phyloP scores from a whole-genome alignment of 129 eudicot genomes.

The Tanacetum coccineum region DNA sequence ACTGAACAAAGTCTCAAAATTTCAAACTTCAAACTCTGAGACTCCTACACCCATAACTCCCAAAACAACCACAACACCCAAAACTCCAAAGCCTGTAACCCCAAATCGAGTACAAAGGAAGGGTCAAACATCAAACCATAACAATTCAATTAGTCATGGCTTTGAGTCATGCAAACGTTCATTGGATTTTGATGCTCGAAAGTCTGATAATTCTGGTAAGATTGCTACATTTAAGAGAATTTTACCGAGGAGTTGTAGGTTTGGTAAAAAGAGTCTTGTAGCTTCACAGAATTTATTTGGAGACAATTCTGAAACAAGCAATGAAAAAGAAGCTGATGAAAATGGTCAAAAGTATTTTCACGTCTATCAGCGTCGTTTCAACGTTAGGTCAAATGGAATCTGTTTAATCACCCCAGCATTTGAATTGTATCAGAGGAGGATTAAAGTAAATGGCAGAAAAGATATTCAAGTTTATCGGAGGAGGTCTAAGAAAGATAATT shows the following conservation, averaged over 20 bases:
- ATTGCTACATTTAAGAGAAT: constrained; percentile 31
- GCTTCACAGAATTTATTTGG: constrained; percentile 3
- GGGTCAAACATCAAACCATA: constrained; percentile 2
- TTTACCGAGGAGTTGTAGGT: constrained; percentile 22
- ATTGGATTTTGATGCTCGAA: constrained; percentile 28
- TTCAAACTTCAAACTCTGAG: constrained; percentile 18
- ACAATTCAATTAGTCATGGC: constrained; percentile 7
- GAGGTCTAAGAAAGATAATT: constrained; percentile 13
- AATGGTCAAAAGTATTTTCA: constrained; percentile 9
- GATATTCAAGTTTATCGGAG: no score
- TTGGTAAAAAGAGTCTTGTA: constrained; percentile 8
- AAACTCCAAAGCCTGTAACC: constrained; percentile 21
- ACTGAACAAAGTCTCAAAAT: constrained; percentile 37
- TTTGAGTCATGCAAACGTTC: constrained; percentile 24
- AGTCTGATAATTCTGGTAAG: not conserved
- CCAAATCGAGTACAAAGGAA: constrained; percentile 29
- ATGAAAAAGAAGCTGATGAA: not conserved
- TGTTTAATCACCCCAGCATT: not conserved
- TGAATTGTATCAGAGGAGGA: constrained; percentile 29
- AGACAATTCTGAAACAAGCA: not conserved
- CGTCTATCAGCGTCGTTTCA: constrained; percentile 27
- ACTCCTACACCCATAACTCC: constrained; percentile 16
- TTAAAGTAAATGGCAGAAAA: not conserved
- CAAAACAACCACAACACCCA: not conserved
- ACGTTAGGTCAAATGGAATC: not conserved